Base-by-base conservation (phyloP, 371 early-diverging fungal species). In the Mortierella sp. region DNA sequence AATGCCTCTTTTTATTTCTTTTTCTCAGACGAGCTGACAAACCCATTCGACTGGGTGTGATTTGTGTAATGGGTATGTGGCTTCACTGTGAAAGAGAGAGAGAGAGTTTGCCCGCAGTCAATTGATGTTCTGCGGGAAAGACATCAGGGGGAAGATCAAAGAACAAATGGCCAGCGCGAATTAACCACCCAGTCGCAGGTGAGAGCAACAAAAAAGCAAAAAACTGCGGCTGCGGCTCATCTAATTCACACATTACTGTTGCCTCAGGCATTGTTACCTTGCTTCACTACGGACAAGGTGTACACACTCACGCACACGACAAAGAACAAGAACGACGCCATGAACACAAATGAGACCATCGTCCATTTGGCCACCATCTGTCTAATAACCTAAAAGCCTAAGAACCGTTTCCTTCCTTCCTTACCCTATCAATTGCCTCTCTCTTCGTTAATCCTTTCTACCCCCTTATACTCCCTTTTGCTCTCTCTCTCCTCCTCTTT, bases 221-320 rank as follows among this genome's bases (percentile, higher is more conserved):
- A 32, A 35, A 65, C 65, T 65, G 65, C 65, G 65, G 65, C 65
- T 65, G 65, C 65, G 65, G 65, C 65, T 21, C 65, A 38, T 65
- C 51, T 51, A 51, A 21, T 65, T 29, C 58, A 3, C 27, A 56
- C n/a, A 0, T 60, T 6, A 14, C 29, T 6, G 58, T 16, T 60
- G 63, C 63, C 11, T 12, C 10, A 1, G 11, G 41, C 6, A 41
- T 56, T 27, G 7, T 56, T 56, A 21, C 12, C 21, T 56, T 27
- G 12, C 58, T 56, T 56, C 11, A 27, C 58, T n/a, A 2, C 56
- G n/a, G n/a, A 55, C 10, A n/a, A 24, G 7, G 11, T n/a, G 56
- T 6, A 21, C 21, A 51, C 51, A 51, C 21, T 4, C 16, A 51
- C 18, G 51, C 51, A 51, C 21, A 18, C 51, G 21, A 21, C 21